phyloP scores from a whole-genome alignment of 768 basidiomycete species.

The Xerocomellus dryophilus region DNA sequence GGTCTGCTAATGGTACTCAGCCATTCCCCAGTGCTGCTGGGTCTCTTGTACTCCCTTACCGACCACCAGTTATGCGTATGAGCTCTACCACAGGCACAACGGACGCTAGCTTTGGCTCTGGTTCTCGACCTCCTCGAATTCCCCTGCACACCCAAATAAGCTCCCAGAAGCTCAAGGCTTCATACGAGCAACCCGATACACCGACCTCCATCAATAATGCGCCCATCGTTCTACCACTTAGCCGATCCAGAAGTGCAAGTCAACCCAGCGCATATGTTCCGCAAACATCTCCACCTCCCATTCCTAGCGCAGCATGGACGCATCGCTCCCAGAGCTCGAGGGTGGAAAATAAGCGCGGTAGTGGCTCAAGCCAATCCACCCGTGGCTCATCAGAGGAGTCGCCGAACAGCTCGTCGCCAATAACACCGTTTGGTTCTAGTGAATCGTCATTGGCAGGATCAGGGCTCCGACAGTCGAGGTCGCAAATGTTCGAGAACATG shows the following conservation, averaged over 20 bases:
- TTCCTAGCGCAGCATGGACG: slow-evolving; percentile 51
- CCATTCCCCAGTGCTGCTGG: slow-evolving; percentile 29
- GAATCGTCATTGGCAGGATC: slow-evolving; percentile 71
- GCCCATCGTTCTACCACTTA: slow-evolving; percentile 35
- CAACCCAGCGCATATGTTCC: slow-evolving; percentile 72
- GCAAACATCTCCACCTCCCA: slow-evolving; percentile 48
- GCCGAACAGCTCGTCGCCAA: slow-evolving; percentile 80
- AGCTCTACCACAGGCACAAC: slow-evolving; percentile 45
- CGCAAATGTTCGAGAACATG: slow-evolving; percentile 50
- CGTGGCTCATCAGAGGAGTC: slow-evolving; percentile 78
- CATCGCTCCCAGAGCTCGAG: slow-evolving; percentile 42
- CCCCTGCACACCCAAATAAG: slow-evolving; percentile 67
- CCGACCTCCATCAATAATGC: slow-evolving; percentile 33
- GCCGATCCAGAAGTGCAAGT: slow-evolving; percentile 73
- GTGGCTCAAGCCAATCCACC: slow-evolving; percentile 81
- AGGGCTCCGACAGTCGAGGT: slow-evolving; percentile 51
- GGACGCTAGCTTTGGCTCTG: slow-evolving; percentile 35
- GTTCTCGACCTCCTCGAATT: slow-evolving; percentile 40
- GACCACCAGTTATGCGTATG: slow-evolving; percentile 48
- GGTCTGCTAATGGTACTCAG: slow-evolving; percentile 45
- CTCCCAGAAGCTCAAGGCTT: slow-evolving; percentile 53
- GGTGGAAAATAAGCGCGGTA: slow-evolving; percentile 65
- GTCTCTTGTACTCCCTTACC: slow-evolving; percentile 28
- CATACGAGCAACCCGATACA: slow-evolving; percentile 47
- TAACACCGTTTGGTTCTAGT: slow-evolving; percentile 88